These are phyloP conservation scores for Kodamaea nitidulidarum DNA, from an alignment of 805 yeast species.

Conservation along the genomic window DNA sequence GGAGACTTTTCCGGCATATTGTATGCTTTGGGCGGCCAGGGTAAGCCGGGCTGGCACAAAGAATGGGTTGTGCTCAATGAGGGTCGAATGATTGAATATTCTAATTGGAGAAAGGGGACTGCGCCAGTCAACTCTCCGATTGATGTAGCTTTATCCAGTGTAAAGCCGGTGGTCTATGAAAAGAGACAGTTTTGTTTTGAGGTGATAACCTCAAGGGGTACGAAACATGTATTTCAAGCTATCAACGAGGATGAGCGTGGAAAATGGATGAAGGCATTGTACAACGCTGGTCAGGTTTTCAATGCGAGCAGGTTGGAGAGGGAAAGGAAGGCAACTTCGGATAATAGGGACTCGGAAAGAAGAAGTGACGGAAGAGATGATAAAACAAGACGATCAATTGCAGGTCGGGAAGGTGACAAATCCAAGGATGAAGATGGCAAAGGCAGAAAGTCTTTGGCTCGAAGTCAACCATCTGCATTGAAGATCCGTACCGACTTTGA, in stretches of 20 bases:
- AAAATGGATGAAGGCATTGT: constrained; percentile 64
- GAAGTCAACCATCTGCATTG: constrained; percentile 5
- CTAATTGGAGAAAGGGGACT: constrained; percentile 74
- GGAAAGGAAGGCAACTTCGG: background rate
- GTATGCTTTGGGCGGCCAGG: constrained; percentile 57
- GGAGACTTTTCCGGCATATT: constrained; percentile 43
- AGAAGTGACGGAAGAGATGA: constrained; percentile 1
- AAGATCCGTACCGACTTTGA: background rate
- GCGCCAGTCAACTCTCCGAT: constrained; percentile 62
- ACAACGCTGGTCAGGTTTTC: constrained; percentile 51
- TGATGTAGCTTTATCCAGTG: constrained; percentile 64
- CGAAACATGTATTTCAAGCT: constrained; percentile 71
- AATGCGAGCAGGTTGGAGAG: constrained; percentile 11
- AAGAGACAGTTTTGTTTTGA: constrained; percentile 64
- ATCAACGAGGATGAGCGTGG: constrained; percentile 61
- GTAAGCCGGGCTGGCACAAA: constrained; percentile 77
- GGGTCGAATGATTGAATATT: constrained; percentile 66
- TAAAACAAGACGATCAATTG: background rate
- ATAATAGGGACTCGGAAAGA: background rate
- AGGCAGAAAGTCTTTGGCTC: background rate
- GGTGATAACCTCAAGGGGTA: constrained; percentile 63
- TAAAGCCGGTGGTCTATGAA: constrained; percentile 45
- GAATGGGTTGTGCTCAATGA: constrained; percentile 76
- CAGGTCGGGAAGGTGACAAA: no score
- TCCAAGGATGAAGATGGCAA: background rate